Evolutionary conservation across 768 basidiomycete species (phyloP).

Genomic region (Rhodotorula sphaerocarpa): DNA sequence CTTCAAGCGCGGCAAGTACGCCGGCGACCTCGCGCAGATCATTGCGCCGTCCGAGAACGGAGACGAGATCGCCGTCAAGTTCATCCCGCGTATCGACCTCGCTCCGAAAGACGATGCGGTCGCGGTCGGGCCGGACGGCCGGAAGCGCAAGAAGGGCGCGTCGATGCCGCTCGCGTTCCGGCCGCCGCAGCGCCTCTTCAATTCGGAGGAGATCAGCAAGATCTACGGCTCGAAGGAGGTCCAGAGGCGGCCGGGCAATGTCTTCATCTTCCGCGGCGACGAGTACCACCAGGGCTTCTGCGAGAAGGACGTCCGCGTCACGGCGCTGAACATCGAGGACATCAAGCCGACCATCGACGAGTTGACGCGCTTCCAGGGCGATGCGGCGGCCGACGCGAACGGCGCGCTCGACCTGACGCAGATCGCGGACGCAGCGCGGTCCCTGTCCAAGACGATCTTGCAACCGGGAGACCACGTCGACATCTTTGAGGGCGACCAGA

Average conservation of each 20-base stretch:
- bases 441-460: constrained; percentile 83
- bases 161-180: constrained; percentile 50
- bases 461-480: constrained; percentile 97
- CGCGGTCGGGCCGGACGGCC: constrained; percentile 50
- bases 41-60: constrained; percentile 87
- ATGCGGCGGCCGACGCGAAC: constrained; percentile 57
- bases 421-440: constrained; percentile 84
- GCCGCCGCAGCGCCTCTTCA: constrained; percentile 86
- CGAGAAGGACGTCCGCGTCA: constrained; percentile 87
- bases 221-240: constrained; percentile 73
- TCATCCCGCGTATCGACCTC: constrained; percentile 95
- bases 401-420: constrained; percentile 66
- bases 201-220: constrained; percentile 80
- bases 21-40: constrained; percentile 90
- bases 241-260: constrained; percentile 54
- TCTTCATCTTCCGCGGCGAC: constrained; percentile 83
- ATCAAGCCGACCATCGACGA: constrained; percentile 94
- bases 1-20: constrained; percentile 83
- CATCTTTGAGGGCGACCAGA: constrained; percentile 92
- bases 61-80: constrained; percentile 83
- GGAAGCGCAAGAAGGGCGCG: constrained; percentile 68
- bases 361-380: constrained; percentile 71
- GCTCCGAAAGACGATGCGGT: constrained; percentile 57
- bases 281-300: constrained; percentile 91
- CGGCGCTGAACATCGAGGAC: constrained; percentile 68